Base-by-base conservation (phyloP, 345 rosid genomes). In the Lepidium africanum region DNA sequence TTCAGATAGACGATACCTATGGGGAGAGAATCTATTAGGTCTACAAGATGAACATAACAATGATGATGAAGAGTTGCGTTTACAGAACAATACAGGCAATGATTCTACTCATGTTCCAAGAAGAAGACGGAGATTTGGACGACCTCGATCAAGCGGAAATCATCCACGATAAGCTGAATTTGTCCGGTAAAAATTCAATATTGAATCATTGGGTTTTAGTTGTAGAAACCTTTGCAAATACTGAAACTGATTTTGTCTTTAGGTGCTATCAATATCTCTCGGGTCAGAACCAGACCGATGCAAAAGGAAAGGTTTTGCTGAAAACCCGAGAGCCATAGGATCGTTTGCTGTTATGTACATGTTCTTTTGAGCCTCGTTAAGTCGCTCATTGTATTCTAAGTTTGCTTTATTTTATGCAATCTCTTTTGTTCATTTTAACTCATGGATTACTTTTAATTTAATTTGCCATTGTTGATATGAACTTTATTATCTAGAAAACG, bases 21-120 rank as follows among this genome's bases (percentile, higher is more conserved):
- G 98, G 96, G 98, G 96, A 0, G 96, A 90, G 79, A 90, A 90
- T 80, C 81, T 92, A 17, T 70, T 87, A 80, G 93, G 93, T 63
- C 73, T 90, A 53, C 96, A 86, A 62, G 89, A 85, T 51, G 86
- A 83, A 3, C 83, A 82, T 2, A 83, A 78, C 5, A 82, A 75
- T 13, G 82, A 77, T 3, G 81, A 75, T 12, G 85, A 78, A 27
- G 83, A 80, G 45, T 32, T 85, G 77, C 87, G 65, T 37, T 62
- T 82, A 52, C 68, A 81, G 14, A 82, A 86, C 49, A 83, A 87
- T 49, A 73, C 49, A 2, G 87, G 83, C 23, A 83, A 77, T 58
- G 91, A 77, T 66, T 76, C 77, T 17, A 80, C 83, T 67, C 85
- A 81, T 51, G 51, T 74, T 66, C 91, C 93, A 42, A 89, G 98